Conservation (phyloP, 176 grass and related monocot genomes). For the Carex myosuroides region DNA sequence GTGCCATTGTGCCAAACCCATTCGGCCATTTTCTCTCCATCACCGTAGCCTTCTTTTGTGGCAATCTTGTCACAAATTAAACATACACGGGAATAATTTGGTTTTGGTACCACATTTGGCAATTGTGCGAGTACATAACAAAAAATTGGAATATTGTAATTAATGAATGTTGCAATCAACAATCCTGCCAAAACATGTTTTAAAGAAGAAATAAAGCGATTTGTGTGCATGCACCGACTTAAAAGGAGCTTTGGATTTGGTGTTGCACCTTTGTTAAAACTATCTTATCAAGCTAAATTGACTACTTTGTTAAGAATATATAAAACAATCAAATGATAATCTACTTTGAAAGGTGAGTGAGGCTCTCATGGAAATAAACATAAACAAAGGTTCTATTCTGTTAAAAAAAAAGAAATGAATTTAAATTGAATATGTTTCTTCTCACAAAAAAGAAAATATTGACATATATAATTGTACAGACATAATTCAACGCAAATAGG, state of each 20-base stretch:
- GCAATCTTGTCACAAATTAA: not conserved
- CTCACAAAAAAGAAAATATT: too few species aligned
- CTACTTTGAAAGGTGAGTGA: too few species aligned
- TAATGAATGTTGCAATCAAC: not conserved
- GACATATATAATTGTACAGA: too few species aligned
- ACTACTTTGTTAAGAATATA: too few species aligned
- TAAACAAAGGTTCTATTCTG: too few species aligned
- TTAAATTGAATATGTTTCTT: too few species aligned
- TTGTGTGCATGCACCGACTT: not conserved
- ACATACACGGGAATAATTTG: not conserved
- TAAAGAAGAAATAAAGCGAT: not conserved
- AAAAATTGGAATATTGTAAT: not conserved
- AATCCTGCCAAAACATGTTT: not conserved
- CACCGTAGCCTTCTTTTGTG: not conserved
- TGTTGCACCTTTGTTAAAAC: not conserved
- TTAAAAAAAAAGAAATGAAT: too few species aligned
- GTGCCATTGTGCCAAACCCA: not conserved
- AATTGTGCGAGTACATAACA: too few species aligned
- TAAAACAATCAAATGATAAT: too few species aligned
- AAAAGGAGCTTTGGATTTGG: not conserved
- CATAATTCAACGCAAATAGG: too few species aligned
- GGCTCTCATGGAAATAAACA: too few species aligned
- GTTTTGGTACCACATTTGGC: not conserved
- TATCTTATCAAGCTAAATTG: not conserved
- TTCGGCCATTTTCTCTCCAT: not conserved